phyloP scores from a whole-genome alignment of 192 early-diverging fungal genomes.

The Coemansia sp. region DNA sequence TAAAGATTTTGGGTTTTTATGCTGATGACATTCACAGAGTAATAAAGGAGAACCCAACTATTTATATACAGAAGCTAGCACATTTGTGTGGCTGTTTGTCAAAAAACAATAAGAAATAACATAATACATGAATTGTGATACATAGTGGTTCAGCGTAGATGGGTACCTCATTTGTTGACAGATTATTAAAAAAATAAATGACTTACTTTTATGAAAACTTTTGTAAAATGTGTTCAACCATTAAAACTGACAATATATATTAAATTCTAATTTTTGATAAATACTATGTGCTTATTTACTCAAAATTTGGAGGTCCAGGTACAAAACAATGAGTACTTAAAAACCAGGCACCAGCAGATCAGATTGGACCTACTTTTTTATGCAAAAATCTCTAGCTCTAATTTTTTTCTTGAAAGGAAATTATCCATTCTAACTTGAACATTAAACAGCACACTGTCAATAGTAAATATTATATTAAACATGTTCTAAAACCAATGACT shows the following conservation, averaged over 20 bases:
- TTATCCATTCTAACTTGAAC: not conserved
- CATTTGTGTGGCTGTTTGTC: too few species aligned
- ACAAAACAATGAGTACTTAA: not conserved
- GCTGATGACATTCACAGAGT: too few species aligned
- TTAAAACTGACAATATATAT: not conserved
- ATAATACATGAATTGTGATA: not conserved
- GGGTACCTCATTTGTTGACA: not conserved
- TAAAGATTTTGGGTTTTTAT: too few species aligned
- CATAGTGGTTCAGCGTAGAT: not conserved
- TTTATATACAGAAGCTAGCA: too few species aligned
- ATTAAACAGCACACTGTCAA: not conserved
- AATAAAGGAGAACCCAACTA: too few species aligned
- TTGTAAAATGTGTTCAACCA: not conserved
- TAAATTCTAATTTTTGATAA: not conserved
- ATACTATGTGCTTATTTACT: not conserved
- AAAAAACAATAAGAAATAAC: too few species aligned
- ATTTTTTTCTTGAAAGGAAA: not conserved
- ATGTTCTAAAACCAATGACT: not conserved
- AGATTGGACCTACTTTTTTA: not conserved
- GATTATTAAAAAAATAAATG: not conserved
- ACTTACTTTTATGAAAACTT: constrained; percentile 1
- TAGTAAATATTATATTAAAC: not conserved
- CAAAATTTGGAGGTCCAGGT: not conserved
- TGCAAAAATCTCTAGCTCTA: not conserved
- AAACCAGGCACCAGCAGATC: not conserved